These are phyloP conservation scores for Pythium volutum DNA, from an alignment of 352 stramenopile genomes.

Conservation along the genomic window DNA sequence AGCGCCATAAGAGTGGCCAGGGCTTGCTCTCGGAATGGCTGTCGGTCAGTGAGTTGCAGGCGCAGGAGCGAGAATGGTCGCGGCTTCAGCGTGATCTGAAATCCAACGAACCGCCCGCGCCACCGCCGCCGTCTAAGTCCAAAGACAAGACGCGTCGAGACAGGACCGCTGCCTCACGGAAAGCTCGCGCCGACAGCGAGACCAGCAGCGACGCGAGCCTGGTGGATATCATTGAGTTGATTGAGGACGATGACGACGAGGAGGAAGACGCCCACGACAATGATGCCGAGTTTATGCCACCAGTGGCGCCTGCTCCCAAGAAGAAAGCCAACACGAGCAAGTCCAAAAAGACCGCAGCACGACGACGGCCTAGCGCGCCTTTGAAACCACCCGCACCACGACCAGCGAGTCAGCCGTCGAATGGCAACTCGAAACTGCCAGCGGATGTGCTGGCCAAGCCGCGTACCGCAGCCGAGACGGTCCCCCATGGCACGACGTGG, in stretches of 20 bases:
- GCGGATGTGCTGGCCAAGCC: constrained; percentile 21
- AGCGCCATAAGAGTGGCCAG: not conserved
- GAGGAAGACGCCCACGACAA: constrained; percentile 18
- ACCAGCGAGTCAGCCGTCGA: not conserved
- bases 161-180: not conserved
- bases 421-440: not conserved
- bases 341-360: not conserved
- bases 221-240: constrained; percentile 25
- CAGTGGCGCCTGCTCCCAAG: not conserved
- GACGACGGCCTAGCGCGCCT: not conserved
- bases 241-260: constrained; percentile 28
- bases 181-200: constrained; percentile 5
- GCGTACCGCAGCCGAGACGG: constrained; percentile 24
- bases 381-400: constrained; percentile 7
- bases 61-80: constrained; percentile 26
- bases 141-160: not conserved
- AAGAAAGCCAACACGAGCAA: not conserved
- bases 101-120: not conserved
- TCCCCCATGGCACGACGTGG: constrained; percentile 26
- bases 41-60: constrained; percentile 26
- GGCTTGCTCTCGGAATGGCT: constrained; percentile 21
- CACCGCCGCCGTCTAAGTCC: not conserved
- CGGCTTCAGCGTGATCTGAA: constrained; percentile 22
- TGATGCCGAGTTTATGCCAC: constrained; percentile 21
- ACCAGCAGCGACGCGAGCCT: constrained; percentile 23